Base-by-base conservation (phyloP, 257 asterid genomes). In the Ehretia macrophylla region DNA sequence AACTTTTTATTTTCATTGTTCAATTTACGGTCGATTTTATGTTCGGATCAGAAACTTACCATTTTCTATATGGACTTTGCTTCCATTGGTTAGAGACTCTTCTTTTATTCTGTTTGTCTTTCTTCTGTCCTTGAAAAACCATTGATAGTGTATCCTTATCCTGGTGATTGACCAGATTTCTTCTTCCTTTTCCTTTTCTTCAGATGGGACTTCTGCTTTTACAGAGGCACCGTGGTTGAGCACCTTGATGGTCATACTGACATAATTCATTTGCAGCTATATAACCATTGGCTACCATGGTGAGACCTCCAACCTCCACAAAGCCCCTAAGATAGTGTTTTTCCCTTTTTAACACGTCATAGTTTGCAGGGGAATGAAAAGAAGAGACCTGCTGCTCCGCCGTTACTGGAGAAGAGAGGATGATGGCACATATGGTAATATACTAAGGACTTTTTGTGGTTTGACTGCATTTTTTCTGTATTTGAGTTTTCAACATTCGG, bases 361-460 rank as follows among this genome's bases (percentile, higher is more conserved):
- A 27, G 6, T 70, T 67, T 77, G 44, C 73, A 92, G 99, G 99
- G 80, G 89, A 60, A 77, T 76, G 86, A 92, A 86, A 67, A 78
- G 88, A 66, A 77, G 99, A 61, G 99, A 92, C 72, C 52, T 92
- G 56, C 72, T 92, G 66, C 72, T 92, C 19, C 85, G 93, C 3
- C 85, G 99, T 22, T 88, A 86, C 73, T 92, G 99, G 99, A 92
- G 99, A 75, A 83, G 91, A 76, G 99, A 92, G 80, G 95, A 86
- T 17, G 97, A 92, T 49, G 97, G 97, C 71, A 83, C 95, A 59
- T 92, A 88, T 32, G 99, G 99, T 92, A 82, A 46, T 59, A 8
- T 14, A 14, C n/a, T 9, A 11, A 49, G 9, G 9, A 49, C 20
- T 14, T 47, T 47, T 8, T 5, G 3, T 17, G 52, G 16, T 10